Evolutionary conservation across 176 grass and related monocot species (phyloP).

Genomic region (Triticum aestivum): IWGSC_CS_RefSeq_v2.1 NC_057811.1:122682511-122683010

Average conservation of each 20-base stretch:
- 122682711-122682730: neutral
- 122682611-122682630: constrained; percentile 1
- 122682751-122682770: neutral
- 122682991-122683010: too few species aligned
- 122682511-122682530: constrained; percentile 17
- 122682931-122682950: too few species aligned
- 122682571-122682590: constrained; percentile 21
- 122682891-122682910: too few species aligned
- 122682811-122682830: too few species aligned
- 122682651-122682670: neutral
- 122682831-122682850: too few species aligned
- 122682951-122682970: too few species aligned
- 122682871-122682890: too few species aligned
- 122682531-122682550: constrained; percentile 43
- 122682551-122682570: constrained; percentile 37
- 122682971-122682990: too few species aligned
- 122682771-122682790: too few species aligned
- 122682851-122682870: too few species aligned
- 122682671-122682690: neutral
- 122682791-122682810: neutral
- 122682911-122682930: too few species aligned
- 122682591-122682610: constrained; percentile 41
- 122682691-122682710: neutral
- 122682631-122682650: neutral
- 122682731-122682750: neutral